These are phyloP conservation scores for Hippophae gyantsensis DNA, from an alignment of 306 rosid genomes.

Conservation along the genomic window DNA sequence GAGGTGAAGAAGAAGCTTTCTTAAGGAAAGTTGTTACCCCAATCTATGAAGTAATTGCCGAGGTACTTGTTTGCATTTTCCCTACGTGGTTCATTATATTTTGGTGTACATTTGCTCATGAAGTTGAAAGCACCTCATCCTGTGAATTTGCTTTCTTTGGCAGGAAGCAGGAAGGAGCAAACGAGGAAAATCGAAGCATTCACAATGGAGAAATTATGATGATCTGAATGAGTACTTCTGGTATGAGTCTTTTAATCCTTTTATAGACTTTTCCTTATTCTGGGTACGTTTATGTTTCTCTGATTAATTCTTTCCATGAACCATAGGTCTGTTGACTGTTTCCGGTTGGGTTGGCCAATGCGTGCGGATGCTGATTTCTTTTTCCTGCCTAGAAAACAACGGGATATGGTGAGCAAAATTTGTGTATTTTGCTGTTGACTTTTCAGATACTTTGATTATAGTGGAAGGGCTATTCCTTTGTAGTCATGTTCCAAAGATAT, in stretches of 20 bases:
- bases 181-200: slow-evolving; percentile 88
- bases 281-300: slow-evolving; percentile 2
- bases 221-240: slow-evolving; percentile 95
- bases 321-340: slow-evolving; percentile 88
- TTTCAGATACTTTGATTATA: background rate
- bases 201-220: slow-evolving; percentile 99
- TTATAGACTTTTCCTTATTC: background rate
- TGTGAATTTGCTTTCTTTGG: slow-evolving; percentile 16
- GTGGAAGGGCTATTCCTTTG: background rate
- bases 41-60: slow-evolving; percentile 80
- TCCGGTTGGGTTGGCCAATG: slow-evolving; percentile 98
- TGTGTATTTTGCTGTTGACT: background rate
- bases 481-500: too few relatives aligned
- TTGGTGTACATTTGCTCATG: background rate
- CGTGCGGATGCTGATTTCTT: slow-evolving; percentile 97
- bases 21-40: slow-evolving; percentile 86
- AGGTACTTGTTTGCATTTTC: slow-evolving; percentile 35
- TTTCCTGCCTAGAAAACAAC: slow-evolving; percentile 30
- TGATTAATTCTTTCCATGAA: slow-evolving; percentile 20
- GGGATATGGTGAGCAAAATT: slow-evolving; percentile 42
- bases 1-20: slow-evolving; percentile 94
- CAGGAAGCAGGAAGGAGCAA: slow-evolving; percentile 81
- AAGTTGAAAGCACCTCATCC: slow-evolving; percentile 1
- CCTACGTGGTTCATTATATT: slow-evolving; percentile 7
- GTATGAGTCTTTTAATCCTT: slow-evolving; percentile 28